Evolutionary conservation across 176 grass and related monocot genomes (phyloP).

Genomic region (Ananas comosus): DNA sequence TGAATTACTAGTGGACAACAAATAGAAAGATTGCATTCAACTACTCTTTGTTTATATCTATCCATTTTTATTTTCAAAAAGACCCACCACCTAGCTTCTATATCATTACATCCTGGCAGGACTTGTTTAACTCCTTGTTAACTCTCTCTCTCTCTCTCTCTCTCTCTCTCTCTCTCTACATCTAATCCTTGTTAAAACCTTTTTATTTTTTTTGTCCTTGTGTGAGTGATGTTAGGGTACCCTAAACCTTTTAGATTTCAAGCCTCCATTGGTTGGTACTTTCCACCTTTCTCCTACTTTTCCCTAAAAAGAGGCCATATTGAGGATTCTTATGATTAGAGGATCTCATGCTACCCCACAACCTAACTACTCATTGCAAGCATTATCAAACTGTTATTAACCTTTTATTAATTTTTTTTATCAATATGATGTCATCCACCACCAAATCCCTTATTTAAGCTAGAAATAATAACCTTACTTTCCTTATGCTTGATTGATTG

Average conservation of each 20-base stretch:
- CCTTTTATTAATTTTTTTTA: not conserved
- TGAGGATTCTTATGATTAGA: conserved; percentile 27
- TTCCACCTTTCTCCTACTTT: conserved; percentile 5
- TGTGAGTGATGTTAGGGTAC: conserved; percentile 12
- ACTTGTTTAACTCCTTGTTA: not conserved
- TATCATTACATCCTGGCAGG: too few species aligned
- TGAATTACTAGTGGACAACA: too few species aligned
- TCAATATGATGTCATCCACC: conserved; percentile 7
- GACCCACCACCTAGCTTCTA: too few species aligned
- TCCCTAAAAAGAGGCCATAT: not conserved
- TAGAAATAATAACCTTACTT: conserved; percentile 25
- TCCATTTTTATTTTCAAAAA: too few species aligned
- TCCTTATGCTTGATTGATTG: conserved; percentile 10
- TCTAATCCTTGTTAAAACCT: not conserved
- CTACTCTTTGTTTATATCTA: too few species aligned
- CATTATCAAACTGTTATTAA: conserved; percentile 8
- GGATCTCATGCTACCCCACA: conserved; percentile 19
- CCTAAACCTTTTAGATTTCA: conserved; percentile 17
- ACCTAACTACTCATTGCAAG: conserved; percentile 8
- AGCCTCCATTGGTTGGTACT: conserved; percentile 30
- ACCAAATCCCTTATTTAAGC: conserved; percentile 30
- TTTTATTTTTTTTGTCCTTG: not conserved
- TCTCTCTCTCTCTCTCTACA: not conserved
- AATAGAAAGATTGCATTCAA: too few species aligned
- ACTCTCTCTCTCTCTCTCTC: too few species aligned